Percentiles rank a stretch among this genome's conserved stretches.
These are phyloP conservation scores for Tolypocladium album DNA, from an alignment of 2,329 filamentous ascomycete genomes.

Conservation along the genomic window DNA sequence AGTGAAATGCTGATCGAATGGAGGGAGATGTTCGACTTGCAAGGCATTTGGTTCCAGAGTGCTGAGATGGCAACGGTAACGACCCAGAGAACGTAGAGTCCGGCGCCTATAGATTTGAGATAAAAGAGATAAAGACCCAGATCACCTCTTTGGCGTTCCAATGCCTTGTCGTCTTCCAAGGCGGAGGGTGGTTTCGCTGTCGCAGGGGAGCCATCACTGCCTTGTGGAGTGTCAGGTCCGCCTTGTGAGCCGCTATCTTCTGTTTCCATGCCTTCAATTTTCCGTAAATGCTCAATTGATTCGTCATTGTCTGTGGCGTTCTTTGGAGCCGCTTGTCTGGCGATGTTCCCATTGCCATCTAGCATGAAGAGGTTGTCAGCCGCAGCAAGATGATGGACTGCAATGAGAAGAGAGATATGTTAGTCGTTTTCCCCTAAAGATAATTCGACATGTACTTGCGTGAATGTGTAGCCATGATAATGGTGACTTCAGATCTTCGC, in stretches of 20 bases:
- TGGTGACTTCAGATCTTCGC: not conserved
- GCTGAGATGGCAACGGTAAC: not conserved
- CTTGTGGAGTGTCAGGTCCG: not conserved
- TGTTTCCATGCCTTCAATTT: not conserved
- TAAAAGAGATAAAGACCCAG: slow-evolving; percentile 3
- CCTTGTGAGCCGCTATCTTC: too few relatives aligned
- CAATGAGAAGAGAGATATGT: not conserved
- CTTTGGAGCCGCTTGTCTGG: not conserved
- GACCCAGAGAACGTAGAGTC: slow-evolving; percentile 1
- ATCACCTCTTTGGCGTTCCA: slow-evolving; percentile 1
- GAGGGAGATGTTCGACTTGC: not conserved
- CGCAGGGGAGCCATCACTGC: not conserved
- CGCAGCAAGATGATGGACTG: not conserved
- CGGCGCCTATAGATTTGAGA: not conserved
- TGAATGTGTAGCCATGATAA: slow-evolving; percentile 4
- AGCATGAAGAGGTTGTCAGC: slow-evolving; percentile 1
- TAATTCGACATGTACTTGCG: not conserved
- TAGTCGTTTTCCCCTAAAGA: not conserved
- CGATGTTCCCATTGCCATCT: not conserved
- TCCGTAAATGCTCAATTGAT: not conserved
- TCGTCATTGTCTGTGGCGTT: not conserved
- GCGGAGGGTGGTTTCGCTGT: not conserved
- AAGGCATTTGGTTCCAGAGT: not conserved
- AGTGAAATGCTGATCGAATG: not conserved
- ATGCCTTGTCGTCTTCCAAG: not conserved